Conservation (phyloP, 139 green algal genomes). For the Chlorella sp. region DNA sequence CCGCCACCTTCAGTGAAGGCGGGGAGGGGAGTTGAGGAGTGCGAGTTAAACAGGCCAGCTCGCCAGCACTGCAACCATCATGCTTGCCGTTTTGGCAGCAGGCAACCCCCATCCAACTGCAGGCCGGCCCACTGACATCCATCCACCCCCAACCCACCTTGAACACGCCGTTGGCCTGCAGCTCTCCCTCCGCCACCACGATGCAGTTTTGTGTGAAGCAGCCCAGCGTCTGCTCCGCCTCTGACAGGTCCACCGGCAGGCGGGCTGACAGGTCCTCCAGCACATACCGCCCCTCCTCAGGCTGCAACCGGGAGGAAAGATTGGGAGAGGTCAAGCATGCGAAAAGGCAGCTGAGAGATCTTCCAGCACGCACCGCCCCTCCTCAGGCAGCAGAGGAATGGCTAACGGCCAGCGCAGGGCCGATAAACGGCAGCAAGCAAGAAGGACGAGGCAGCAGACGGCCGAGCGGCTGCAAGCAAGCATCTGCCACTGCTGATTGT, state of each 20-base stretch:
- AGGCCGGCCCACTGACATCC: no score
- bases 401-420: neutral
- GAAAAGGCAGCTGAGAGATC: neutral
- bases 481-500: neutral
- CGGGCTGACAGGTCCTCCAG: constrained; percentile 85
- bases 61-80: no score
- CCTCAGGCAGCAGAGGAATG: neutral
- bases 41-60: no score
- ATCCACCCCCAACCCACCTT: constrained; percentile 17
- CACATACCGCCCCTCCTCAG: constrained; percentile 69
- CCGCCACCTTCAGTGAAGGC: constrained; percentile 21
- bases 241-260: constrained; percentile 82
- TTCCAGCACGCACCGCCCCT: neutral
- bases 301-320: neutral
- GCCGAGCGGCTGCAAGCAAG: no score
- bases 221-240: constrained; percentile 66
- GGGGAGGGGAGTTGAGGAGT: no score
- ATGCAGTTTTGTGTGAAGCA: constrained; percentile 93
- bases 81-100: no score
- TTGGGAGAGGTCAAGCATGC: neutral
- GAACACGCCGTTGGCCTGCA: constrained; percentile 78
- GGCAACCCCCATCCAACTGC: no score
- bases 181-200: constrained; percentile 85
- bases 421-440: no score
- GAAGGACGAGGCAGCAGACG: no score